Evolutionary conservation across 495 filamentous ascomycete genomes (phyloP), one percentile per base, ranked within the genome.

Genomic region (Lindgomyces ingoldianus): DNA sequence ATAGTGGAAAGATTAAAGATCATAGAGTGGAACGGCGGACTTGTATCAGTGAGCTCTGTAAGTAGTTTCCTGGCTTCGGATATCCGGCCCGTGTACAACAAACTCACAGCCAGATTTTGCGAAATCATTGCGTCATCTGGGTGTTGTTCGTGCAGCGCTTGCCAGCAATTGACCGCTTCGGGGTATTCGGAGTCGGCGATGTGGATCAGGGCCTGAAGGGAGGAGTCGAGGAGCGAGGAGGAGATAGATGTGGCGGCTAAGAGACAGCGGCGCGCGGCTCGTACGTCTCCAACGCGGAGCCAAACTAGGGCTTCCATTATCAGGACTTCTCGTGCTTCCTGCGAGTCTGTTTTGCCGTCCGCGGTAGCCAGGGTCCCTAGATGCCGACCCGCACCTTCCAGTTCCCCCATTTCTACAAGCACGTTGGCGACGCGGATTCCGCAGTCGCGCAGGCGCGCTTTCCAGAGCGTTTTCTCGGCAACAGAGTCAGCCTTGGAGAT

Each of bases 1-100:
- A 96, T 83, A 0, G 94, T 97, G 16, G 85, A 82, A 8, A 98
- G 78, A 72, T 98, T 98, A 75, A 97, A 98, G 1, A 91, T 81
- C 18, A 95, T 72, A 9, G 88, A 88, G 46, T 85, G 83, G 64
- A 92, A 95, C 9, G 0, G 84, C 83, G 21, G 84, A 76, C 6
- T 84, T 19, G 19, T 24, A 14, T 67, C 64, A 3, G 27, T 82
- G 1, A 77, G 69, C 4, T 84, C 81, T 8, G 91, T 74, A 21
- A 93, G 75, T 0, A 77, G 74, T 67, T 91, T 88, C 1, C 83
- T 83, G 85, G 67, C 91, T 79, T 94, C 84, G 41, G 86, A 79
- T 72, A 97, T 79, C 58, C 77, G 79, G 1, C 91, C 91, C 3
- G 85, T 84, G 72, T 97, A 98, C 10, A 97, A 76, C 49, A 91